Base-by-base conservation (phyloP, 2,329 filamentous ascomycete genomes). In the Clathrospora elynae region DNA sequence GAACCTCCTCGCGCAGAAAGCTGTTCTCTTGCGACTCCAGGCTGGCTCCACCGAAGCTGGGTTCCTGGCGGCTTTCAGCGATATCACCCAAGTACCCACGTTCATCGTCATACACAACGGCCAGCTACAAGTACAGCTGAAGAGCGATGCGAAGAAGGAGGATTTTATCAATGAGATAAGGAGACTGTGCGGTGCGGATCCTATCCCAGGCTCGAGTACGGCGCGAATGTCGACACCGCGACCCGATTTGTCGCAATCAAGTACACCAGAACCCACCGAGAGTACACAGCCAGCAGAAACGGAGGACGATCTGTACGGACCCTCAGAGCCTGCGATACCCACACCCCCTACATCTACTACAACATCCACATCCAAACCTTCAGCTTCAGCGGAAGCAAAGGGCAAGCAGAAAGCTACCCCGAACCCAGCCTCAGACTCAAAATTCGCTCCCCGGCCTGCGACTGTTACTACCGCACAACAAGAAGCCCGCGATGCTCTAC, bases 21-120 rank as follows among this genome's bases (percentile, higher is more conserved):
- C 88, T 2, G 77, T 96, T 13, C 73, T 86, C 6, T 75, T 96
- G 14, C 82, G 85, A 35, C 76, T 96, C 14, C 71, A 78, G 22
- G 83, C 85, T 12, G 88, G 85, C 14, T 90, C 87, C 2, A 81
- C 87, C 53, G 90, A 96, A 73, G 90, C 90, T 7, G 84, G 81
- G 5, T 95, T 90, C 61, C 76, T 97, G 10, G 81, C 85, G 7
- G 88, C 88, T 31, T 88, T 96, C 60, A 95, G 89, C 59, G 88
- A 89, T 0, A 75, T 96, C n/a, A 80, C 82, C 1, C 83, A 83
- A 54, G 83, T 83, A n/a, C 91, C 92, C 0, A 87, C 87, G 1
- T 72, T 96, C 6, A 79, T 96, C 11, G 75, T 95, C 13, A 91
- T 96, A 57, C 83, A 85, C 81, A 87, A 90, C 69, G 89, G 87